phyloP scores from a whole-genome alignment of 1,139 yeast genomes.

The Nematodospora anomalae region DNA sequence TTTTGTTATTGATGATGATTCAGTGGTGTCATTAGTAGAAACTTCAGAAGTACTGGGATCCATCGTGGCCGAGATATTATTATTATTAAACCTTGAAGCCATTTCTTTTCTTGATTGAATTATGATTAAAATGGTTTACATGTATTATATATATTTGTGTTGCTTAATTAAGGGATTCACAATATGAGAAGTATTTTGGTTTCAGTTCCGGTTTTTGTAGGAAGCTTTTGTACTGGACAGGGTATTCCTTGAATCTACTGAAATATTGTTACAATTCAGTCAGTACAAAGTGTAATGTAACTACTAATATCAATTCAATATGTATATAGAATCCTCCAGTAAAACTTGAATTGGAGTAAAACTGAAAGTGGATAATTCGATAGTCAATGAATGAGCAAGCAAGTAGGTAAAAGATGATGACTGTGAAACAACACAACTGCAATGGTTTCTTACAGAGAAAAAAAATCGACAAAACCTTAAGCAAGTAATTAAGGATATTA shows the following conservation, averaged over 20 bases:
- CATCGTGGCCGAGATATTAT: slow-evolving; percentile 3
- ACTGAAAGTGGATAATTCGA: too few species aligned
- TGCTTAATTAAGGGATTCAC: neutral
- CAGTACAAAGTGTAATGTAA: too few species aligned
- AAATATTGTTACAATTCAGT: too few species aligned
- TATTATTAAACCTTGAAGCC: slow-evolving; percentile 5
- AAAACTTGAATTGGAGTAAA: too few species aligned
- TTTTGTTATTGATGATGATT: slow-evolving; percentile 6
- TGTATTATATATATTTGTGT: neutral
- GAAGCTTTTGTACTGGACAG: neutral
- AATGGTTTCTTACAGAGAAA: neutral
- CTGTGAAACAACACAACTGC: too few species aligned
- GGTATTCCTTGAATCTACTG: neutral
- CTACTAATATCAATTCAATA: too few species aligned
- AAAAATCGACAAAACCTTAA: neutral
- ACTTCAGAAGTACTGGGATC: neutral
- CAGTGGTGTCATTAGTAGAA: slow-evolving; percentile 3
- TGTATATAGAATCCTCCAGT: too few species aligned
- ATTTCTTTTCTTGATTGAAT: slow-evolving; percentile 1
- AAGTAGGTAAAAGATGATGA: too few species aligned
- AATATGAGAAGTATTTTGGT: neutral
- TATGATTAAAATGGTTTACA: neutral
- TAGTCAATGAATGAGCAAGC: too few species aligned
- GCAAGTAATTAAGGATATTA: neutral
- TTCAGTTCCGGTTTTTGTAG: neutral